These are phyloP conservation scores for Plectosphaerella cucumerina DNA, from an alignment of 2,329 filamentous ascomycete genomes.

Conservation along the genomic window DNA sequence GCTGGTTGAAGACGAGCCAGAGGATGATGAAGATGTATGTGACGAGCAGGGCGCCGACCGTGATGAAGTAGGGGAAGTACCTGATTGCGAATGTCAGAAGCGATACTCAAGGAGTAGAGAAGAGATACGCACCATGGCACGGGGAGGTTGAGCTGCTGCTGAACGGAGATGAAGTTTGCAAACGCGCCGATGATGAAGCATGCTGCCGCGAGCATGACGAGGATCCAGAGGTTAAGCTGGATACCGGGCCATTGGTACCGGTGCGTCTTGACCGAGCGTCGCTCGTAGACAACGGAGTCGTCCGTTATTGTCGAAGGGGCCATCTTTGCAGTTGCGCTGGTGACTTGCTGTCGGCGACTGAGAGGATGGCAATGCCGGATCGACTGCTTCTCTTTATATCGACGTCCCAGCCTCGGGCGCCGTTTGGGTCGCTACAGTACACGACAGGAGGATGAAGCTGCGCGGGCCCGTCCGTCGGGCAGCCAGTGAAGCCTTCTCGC, in stretches of 20 bases:
- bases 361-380: background rate
- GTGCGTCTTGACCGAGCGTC: constrained; percentile 41
- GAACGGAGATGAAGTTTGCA: constrained; percentile 54
- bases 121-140: constrained; percentile 52
- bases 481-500: background rate
- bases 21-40: constrained; percentile 64
- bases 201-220: constrained; percentile 59
- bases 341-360: background rate
- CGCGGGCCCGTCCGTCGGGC: background rate
- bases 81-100: constrained; percentile 30
- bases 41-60: constrained; percentile 54
- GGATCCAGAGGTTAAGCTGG: constrained; percentile 63
- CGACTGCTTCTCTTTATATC: too few relatives aligned
- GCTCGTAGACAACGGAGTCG: constrained; percentile 40
- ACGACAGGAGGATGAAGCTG: background rate
- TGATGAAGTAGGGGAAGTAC: constrained; percentile 66
- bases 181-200: constrained; percentile 59
- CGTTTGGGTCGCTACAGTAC: background rate
- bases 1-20: constrained; percentile 56
- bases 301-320: constrained; percentile 30
- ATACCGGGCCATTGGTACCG: constrained; percentile 67
- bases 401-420: too few relatives aligned
- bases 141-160: constrained; percentile 48
- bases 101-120: background rate
- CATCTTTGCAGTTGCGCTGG: constrained; percentile 13